Evolutionary conservation across 2,329 filamentous ascomycete genomes (phyloP).

Genomic region (Helotiales sp.): DNA sequence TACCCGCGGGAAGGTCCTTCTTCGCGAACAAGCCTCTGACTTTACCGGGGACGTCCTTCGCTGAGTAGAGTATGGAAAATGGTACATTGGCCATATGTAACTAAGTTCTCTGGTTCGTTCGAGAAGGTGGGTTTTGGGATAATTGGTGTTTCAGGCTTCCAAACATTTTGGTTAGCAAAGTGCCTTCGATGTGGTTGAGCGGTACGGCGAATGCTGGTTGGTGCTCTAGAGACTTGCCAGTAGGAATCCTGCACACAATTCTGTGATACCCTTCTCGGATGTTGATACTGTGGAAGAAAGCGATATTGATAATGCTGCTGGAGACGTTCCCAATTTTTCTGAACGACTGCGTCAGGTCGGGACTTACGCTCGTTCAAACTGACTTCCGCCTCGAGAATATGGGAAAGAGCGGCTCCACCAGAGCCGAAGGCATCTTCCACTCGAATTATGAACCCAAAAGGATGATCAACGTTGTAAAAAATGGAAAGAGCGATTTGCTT

Average conservation of each 20-base stretch:
- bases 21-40: background rate
- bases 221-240: background rate
- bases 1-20: background rate
- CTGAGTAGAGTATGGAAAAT: background rate
- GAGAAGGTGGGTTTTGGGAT: background rate
- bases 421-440: no score
- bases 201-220: no score
- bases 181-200: no score
- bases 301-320: background rate
- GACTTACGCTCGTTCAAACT: no score
- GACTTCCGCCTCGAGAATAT: no score
- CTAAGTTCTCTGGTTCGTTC: background rate
- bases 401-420: no score
- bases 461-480: no score
- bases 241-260: background rate
- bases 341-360: no score
- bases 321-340: background rate
- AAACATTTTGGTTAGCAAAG: no score
- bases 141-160: background rate
- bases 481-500: no score
- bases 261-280: background rate
- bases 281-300: background rate
- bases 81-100: background rate
- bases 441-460: no score
- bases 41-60: background rate